Conservation (phyloP, 164 flowering plant species). For the Piper longum region DNA sequence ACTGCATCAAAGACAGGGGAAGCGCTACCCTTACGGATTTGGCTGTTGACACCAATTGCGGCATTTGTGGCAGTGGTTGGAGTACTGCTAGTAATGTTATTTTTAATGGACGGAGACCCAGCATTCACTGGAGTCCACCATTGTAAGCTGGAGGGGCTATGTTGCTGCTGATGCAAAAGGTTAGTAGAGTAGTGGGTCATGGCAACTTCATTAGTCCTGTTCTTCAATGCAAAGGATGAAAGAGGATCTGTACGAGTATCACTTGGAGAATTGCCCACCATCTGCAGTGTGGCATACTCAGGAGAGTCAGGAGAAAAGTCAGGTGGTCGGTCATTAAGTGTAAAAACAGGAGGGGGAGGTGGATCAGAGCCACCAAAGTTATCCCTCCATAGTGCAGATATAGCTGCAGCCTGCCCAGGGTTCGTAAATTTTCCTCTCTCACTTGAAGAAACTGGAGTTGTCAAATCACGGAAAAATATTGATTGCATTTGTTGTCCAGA, state of each 20-base stretch:
- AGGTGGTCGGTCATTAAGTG: conserved; percentile 61
- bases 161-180: conserved; percentile 35
- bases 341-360: conserved; percentile 88
- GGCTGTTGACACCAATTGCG: conserved; percentile 13
- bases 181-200: conserved; percentile 27
- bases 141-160: conserved; percentile 32
- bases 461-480: conserved; percentile 40
- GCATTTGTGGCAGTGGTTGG: too few relatives aligned
- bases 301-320: conserved; percentile 84
- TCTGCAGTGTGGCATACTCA: conserved; percentile 44
- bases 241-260: conserved; percentile 18
- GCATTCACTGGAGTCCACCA: conserved; percentile 82
- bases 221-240: conserved; percentile 38
- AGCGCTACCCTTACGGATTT: conserved; percentile 55
- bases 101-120: conserved; percentile 7
- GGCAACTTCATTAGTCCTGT: conserved; percentile 41
- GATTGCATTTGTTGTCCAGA: conserved; percentile 34
- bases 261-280: too few relatives aligned
- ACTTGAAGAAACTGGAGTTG: conserved; percentile 41
- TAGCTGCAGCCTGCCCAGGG: conserved; percentile 93
- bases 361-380: conserved; percentile 73
- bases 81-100: background rate
- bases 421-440: conserved; percentile 58
- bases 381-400: conserved; percentile 84
- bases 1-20: conserved; percentile 91